These are phyloP conservation scores for Trichaptum fuscoviolaceum DNA, from an alignment of 768 basidiomycete genomes.

Conservation along the genomic window DNA sequence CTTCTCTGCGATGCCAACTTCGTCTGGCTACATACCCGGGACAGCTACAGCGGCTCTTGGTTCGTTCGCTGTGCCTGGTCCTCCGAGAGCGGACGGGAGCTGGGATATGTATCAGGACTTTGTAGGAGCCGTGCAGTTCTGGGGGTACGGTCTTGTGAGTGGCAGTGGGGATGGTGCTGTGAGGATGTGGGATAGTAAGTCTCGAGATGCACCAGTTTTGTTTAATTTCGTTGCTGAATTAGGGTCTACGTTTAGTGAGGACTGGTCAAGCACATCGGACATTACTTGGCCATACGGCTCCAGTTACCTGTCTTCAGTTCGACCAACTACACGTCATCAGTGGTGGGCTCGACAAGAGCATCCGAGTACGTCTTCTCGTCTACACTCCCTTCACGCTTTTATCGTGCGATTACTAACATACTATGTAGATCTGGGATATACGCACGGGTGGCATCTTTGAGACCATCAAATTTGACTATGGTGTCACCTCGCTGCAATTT, in stretches of 20 bases:
- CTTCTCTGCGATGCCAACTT: not conserved
- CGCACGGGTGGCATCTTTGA: constrained; percentile 85
- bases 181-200: constrained; percentile 99
- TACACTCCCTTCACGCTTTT: constrained; percentile 1
- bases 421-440: constrained; percentile 87
- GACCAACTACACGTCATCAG: constrained; percentile 93
- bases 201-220: not conserved
- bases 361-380: constrained; percentile 48
- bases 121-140: constrained; percentile 96
- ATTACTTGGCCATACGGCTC: constrained; percentile 85
- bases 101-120: constrained; percentile 98
- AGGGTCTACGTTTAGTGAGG: constrained; percentile 57
- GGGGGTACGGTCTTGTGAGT: constrained; percentile 96
- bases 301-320: constrained; percentile 92
- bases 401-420: constrained; percentile 5
- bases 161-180: constrained; percentile 97
- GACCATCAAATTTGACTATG: constrained; percentile 85
- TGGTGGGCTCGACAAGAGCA: constrained; percentile 89
- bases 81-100: constrained; percentile 83
- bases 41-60: constrained; percentile 41
- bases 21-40: constrained; percentile 1
- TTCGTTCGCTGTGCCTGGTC: constrained; percentile 75
- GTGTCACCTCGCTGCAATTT: constrained; percentile 89
- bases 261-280: constrained; percentile 96
- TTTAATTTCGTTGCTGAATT: not conserved